Evolutionary conservation across 2,329 filamentous ascomycete species (phyloP).

Genomic region (Didymella lethalis): DNA sequence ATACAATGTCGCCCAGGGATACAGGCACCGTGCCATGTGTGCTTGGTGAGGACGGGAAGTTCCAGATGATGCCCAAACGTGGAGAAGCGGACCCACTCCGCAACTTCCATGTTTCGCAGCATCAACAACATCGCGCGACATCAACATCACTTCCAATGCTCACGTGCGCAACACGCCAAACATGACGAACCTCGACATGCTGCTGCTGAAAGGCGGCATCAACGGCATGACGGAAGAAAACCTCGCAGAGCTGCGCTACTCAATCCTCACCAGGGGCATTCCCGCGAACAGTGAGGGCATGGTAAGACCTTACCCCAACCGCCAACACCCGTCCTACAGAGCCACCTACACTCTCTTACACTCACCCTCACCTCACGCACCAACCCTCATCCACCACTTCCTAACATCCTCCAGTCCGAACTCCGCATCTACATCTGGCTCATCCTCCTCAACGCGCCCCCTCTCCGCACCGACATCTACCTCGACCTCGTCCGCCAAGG

Average conservation of each 20-base stretch:
- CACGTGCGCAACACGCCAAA: conserved; percentile 20
- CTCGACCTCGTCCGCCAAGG: conserved; percentile 90
- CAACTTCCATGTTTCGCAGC: conserved; percentile 7
- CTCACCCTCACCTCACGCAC: no score
- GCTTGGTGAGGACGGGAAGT: neutral
- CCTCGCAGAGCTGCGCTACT: conserved; percentile 74
- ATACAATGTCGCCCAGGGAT: neutral
- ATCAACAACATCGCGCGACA: conserved; percentile 5
- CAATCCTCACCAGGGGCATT: conserved; percentile 77
- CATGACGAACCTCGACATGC: conserved; percentile 68
- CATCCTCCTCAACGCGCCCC: conserved; percentile 85
- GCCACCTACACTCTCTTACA: no score
- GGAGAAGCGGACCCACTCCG: conserved; percentile 8
- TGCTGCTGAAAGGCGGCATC: conserved; percentile 81
- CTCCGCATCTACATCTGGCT: conserved; percentile 96
- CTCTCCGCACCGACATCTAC: conserved; percentile 86
- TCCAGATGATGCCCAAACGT: neutral
- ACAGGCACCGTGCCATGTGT: neutral
- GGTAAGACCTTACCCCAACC: conserved; percentile 57
- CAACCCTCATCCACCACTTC: neutral
- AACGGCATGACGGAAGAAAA: conserved; percentile 72
- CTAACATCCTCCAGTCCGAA: conserved; percentile 70
- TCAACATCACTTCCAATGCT: conserved; percentile 5
- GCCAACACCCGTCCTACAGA: conserved; percentile 1
- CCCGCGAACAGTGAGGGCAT: conserved; percentile 82